Conservation (phyloP, 352 stramenopile species). For the Lagenidium giganteum region DNA sequence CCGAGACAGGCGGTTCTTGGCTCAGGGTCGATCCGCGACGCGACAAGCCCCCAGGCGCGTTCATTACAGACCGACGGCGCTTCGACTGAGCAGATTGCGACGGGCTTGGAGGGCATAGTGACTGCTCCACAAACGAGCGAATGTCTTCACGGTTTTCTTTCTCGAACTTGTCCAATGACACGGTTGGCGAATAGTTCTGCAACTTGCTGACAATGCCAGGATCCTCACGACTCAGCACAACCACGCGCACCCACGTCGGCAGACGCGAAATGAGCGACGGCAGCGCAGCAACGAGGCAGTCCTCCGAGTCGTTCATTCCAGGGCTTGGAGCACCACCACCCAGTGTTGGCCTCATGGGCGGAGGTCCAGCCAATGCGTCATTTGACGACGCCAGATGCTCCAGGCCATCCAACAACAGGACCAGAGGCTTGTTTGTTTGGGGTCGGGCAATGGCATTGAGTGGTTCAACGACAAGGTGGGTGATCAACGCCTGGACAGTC, state of each 20-base stretch:
- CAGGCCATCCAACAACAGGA: slow-evolving; percentile 63
- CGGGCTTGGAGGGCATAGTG: slow-evolving; percentile 12
- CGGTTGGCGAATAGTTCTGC: slow-evolving; percentile 37
- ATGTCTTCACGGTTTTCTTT: slow-evolving; percentile 54
- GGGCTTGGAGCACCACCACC: neutral
- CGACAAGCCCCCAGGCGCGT: no score
- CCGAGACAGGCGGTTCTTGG: no score
- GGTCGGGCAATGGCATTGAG: slow-evolving; percentile 57
- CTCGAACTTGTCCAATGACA: slow-evolving; percentile 39
- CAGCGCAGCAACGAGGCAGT: slow-evolving; percentile 58
- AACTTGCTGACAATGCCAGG: slow-evolving; percentile 50
- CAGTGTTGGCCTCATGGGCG: slow-evolving; percentile 8
- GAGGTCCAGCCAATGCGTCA: neutral
- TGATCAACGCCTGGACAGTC: slow-evolving; percentile 44
- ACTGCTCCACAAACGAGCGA: slow-evolving; percentile 16
- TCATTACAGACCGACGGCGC: no score
- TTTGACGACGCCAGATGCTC: slow-evolving; percentile 36
- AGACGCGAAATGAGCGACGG: slow-evolving; percentile 41
- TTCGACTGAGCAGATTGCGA: no score
- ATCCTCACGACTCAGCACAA: slow-evolving; percentile 63
- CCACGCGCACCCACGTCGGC: slow-evolving; percentile 60
- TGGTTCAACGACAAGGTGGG: slow-evolving; percentile 49
- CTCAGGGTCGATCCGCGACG: no score
- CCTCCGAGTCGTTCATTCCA: slow-evolving; percentile 13
- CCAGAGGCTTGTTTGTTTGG: slow-evolving; percentile 40